Base-by-base conservation (phyloP, 2,329 filamentous ascomycete species). In the Neophaeococcomyces aloes region DNA sequence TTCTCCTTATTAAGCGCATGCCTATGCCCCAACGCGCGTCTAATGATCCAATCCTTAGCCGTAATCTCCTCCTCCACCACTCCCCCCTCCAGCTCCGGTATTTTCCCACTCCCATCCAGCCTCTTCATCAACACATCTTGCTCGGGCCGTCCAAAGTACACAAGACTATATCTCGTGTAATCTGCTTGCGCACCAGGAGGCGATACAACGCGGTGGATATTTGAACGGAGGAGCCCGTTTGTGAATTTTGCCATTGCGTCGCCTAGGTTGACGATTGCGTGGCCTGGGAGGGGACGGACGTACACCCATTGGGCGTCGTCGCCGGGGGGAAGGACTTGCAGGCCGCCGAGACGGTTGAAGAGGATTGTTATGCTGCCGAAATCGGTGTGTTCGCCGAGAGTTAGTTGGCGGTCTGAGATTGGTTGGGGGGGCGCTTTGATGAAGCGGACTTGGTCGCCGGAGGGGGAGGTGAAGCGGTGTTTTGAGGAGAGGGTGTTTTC, bases 331-430 rank as follows among this genome's bases (percentile, higher is more conserved):
- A 70, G 60, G 3, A 76, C 68, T 53, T 76, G 74, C 6, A 77
- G 60, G 0, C 74, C 74, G 0, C 73, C 73, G 2, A 76, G 56
- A 0, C 70, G 64, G 57, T 76, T 77, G 57, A 76, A 74, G 2
- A 78, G 63, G 4, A 77, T 58, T 0, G 74, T 77, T 4, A 77
- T 62, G 40, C 63, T 69, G 35, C 72, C 74, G 49, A 76, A 76
- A 50, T 77, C 74, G 2, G 72, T 76, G 53, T 78, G 74, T 44
- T 71, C 70, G 17, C 69, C 69, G 17, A 74, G 53, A 2, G 67
- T 65, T 2, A 66, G 65, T 30, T 59, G 60, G 18, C 60, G 57
- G 51, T 69, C 64, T 27, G 65, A 59, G 3, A 52, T 45, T 2
- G 65, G 62, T 49, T 72, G 69, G 2, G 70, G 67, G 5, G 70